Evolutionary conservation across 257 asterid genomes (phyloP).

Genomic region (Lavandula angustifolia): DNA sequence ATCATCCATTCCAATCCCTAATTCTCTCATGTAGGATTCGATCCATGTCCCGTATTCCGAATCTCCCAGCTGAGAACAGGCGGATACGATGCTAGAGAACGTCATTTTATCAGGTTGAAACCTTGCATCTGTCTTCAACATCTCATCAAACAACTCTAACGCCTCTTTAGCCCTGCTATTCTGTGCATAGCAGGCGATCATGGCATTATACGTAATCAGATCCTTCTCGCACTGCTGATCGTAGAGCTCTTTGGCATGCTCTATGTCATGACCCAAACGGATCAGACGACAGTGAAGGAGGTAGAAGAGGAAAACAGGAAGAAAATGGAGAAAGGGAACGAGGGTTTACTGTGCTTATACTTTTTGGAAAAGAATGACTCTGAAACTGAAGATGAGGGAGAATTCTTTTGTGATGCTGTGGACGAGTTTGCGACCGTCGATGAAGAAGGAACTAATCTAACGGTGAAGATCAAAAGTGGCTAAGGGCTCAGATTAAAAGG

Average conservation of each 20-base stretch:
- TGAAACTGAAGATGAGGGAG: too few relatives aligned
- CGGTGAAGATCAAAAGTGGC: too few relatives aligned
- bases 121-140: constrained; percentile 46
- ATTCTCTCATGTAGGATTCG: constrained; percentile 52
- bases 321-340: too few relatives aligned
- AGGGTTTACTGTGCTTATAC: too few relatives aligned
- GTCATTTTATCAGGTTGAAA: constrained; percentile 74
- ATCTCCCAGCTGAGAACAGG: constrained; percentile 89
- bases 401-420: too few relatives aligned
- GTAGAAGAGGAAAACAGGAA: too few relatives aligned
- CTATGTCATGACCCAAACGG: too few relatives aligned
- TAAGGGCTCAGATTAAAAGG: too few relatives aligned
- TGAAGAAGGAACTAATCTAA: too few relatives aligned
- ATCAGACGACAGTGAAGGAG: too few relatives aligned
- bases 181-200: constrained; percentile 79
- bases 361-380: too few relatives aligned
- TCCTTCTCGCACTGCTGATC: constrained; percentile 45
- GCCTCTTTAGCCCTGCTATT: constrained; percentile 75
- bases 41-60: constrained; percentile 51
- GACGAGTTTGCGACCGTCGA: too few relatives aligned
- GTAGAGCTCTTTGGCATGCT: constrained; percentile 60
- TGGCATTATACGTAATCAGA: constrained; percentile 59
- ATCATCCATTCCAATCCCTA: constrained; percentile 76
- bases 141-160: constrained; percentile 58
- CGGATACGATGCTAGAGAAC: constrained; percentile 68